A percentile compares a stretch with the other conserved stretches of the same genome.
These are phyloP conservation scores for Taiwanofungus camphoratus DNA, from an alignment of 1,284 basidiomycete genomes.

Conservation along the genomic window DNA sequence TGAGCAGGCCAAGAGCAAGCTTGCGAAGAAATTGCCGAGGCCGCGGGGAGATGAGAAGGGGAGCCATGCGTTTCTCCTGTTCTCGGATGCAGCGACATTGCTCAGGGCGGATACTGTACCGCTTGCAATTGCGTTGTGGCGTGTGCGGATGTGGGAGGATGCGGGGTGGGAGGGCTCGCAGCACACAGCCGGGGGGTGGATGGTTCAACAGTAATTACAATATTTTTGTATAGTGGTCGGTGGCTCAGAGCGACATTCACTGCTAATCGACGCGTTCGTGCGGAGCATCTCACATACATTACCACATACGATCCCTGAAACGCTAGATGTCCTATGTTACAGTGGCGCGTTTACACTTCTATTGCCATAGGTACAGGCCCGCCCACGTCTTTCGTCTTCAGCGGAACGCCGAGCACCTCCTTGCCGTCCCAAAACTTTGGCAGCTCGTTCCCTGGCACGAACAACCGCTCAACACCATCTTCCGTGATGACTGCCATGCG, in stretches of 20 bases:
- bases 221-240: too few species aligned
- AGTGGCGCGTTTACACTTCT: constrained; percentile 42
- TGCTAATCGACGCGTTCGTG: too few species aligned
- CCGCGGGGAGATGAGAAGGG: constrained; percentile 35
- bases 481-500: constrained; percentile 96
- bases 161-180: constrained; percentile 33
- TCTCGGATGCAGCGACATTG: constrained; percentile 42
- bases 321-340: background rate
- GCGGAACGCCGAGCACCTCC: constrained; percentile 50
- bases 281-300: too few species aligned
- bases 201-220: too few species aligned
- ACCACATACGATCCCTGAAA: too few species aligned
- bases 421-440: constrained; percentile 84
- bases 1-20: background rate
- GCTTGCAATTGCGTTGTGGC: constrained; percentile 67
- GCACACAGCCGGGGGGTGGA: too few species aligned
- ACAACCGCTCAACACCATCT: constrained; percentile 85
- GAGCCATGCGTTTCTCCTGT: constrained; percentile 67
- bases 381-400: constrained; percentile 30
- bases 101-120: constrained; percentile 53
- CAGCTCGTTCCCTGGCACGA: constrained; percentile 90
- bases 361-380: constrained; percentile 59
- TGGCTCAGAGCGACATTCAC: too few species aligned
- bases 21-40: constrained; percentile 4
- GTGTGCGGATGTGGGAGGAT: constrained; percentile 68